Conservation (phyloP, 2,329 filamentous ascomycete species). For the Beauveria asiatica region DNA sequence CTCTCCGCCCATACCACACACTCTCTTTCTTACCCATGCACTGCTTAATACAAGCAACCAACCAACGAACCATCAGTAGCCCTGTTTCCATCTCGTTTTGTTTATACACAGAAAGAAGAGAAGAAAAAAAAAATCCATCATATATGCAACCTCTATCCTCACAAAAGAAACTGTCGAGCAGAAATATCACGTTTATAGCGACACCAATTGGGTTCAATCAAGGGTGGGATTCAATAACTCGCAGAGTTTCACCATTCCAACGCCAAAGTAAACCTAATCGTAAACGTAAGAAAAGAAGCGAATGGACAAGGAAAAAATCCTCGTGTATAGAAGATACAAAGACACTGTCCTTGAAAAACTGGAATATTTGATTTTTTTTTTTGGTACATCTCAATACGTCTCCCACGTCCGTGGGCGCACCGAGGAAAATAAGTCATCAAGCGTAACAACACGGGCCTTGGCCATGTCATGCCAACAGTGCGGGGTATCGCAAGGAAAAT, state of each 20-base stretch:
- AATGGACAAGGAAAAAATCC: neutral
- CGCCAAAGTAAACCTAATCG: neutral
- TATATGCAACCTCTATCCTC: neutral
- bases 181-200: neutral
- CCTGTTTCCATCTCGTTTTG: neutral
- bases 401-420: conserved; percentile 7
- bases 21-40: no score
- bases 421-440: conserved; percentile 5
- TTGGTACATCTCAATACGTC: neutral
- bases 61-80: neutral
- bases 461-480: conserved; percentile 3
- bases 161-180: neutral
- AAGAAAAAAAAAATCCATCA: neutral
- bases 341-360: neutral
- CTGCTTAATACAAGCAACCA: neutral
- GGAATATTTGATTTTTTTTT: neutral
- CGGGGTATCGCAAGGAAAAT: conserved; percentile 4
- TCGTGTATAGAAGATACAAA: neutral
- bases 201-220: neutral
- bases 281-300: neutral
- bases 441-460: neutral
- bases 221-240: neutral
- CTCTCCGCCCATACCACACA: neutral
- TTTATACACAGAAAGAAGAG: neutral
- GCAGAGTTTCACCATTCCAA: neutral